Percentiles rank a stretch among this genome's conserved stretches.
Conservation (phyloP, 495 filamentous ascomycete species). For the Chaetomium cochliodes region DNA sequence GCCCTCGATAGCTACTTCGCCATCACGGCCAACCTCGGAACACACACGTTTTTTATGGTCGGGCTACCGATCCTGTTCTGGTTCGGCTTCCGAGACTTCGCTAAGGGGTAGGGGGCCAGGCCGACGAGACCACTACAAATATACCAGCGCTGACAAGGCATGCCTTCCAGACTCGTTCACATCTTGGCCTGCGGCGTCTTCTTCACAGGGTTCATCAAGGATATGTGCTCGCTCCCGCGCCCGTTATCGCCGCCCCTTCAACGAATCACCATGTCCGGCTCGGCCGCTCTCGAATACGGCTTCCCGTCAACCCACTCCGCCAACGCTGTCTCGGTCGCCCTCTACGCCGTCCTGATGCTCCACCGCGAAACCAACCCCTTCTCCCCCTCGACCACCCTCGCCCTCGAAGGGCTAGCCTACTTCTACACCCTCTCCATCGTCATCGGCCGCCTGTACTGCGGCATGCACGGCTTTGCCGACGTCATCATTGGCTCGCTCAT, state of each 20-base stretch:
- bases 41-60: slow-evolving; percentile 98
- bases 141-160: not conserved
- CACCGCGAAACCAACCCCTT: slow-evolving; percentile 55
- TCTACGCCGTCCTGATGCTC: slow-evolving; percentile 73
- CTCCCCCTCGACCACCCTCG: slow-evolving; percentile 49
- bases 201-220: slow-evolving; percentile 90
- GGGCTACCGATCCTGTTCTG: slow-evolving; percentile 91
- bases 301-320: slow-evolving; percentile 97
- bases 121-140: slow-evolving; percentile 21
- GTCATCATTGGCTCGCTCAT: slow-evolving; percentile 74
- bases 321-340: slow-evolving; percentile 90
- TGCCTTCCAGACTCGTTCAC: slow-evolving; percentile 66
- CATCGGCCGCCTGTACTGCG: slow-evolving; percentile 88
- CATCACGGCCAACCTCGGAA: slow-evolving; percentile 93
- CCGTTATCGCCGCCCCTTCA: slow-evolving; percentile 91
- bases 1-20: slow-evolving; percentile 93
- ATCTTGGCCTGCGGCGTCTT: slow-evolving; percentile 87
- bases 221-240: slow-evolving; percentile 89
- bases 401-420: slow-evolving; percentile 66
- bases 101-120: slow-evolving; percentile 71
- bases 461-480: slow-evolving; percentile 97
- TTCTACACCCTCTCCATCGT: slow-evolving; percentile 88
- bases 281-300: slow-evolving; percentile 90
- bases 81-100: slow-evolving; percentile 80
- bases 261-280: slow-evolving; percentile 95